Conservation (phyloP, 805 yeast species). For the Candida nitratophila region DNA sequence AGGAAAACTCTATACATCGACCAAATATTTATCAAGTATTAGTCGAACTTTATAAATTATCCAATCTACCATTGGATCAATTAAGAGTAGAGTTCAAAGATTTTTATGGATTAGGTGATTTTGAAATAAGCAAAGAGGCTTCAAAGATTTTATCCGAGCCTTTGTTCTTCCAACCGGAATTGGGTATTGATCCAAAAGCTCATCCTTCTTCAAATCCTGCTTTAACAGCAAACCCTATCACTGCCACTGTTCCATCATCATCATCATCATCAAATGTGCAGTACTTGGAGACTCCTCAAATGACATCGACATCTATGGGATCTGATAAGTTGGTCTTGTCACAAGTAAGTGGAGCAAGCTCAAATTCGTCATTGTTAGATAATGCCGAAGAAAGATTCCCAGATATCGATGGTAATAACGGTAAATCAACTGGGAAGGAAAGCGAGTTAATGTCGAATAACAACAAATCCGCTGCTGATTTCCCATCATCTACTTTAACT, state of each 20-base stretch:
- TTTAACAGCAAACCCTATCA: not conserved
- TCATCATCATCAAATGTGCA: not conserved
- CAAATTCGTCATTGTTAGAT: conserved; percentile 19
- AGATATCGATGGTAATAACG: conserved; percentile 14
- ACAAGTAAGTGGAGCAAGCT: not conserved
- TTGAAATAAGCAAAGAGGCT: conserved; percentile 20
- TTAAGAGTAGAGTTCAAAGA: conserved; percentile 23
- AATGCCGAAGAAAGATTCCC: conserved; percentile 46
- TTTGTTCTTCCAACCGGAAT: conserved; percentile 15
- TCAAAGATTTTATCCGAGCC: conserved; percentile 19
- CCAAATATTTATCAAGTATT: conserved; percentile 85
- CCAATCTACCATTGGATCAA: conserved; percentile 19
- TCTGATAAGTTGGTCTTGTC: no score
- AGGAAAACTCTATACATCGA: conserved; percentile 73
- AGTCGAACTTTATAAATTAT: conserved; percentile 41
- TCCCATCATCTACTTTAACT: conserved; percentile 3
- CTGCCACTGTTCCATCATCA: not conserved
- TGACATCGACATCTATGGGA: no score
- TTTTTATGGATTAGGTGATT: conserved; percentile 30
- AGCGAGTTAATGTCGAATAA: not conserved
- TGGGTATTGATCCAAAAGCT: not conserved
- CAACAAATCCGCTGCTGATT: not conserved
- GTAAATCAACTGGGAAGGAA: conserved; percentile 35
- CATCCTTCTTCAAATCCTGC: not conserved
- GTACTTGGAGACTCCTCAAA: no score